Evolutionary conservation across 2,329 filamentous ascomycete species (phyloP).

Genomic region (Verticillium klebahnii): DNA sequence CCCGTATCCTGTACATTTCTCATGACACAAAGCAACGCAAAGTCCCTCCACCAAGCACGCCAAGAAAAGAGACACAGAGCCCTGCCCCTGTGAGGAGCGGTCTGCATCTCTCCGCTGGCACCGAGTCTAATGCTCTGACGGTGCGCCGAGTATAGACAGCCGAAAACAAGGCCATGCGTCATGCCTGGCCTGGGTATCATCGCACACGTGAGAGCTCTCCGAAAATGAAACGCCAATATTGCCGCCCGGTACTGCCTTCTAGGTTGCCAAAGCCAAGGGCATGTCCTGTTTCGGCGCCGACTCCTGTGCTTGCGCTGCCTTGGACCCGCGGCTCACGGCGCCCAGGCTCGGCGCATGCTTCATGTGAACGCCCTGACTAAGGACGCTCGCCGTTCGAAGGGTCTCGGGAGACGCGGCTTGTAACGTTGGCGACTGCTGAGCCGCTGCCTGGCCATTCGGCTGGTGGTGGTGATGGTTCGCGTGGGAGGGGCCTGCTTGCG

Average conservation of each 20-base stretch:
- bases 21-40: neutral
- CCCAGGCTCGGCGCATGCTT: conserved; percentile 4
- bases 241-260: conserved; percentile 7
- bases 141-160: neutral
- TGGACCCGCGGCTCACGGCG: conserved; percentile 9
- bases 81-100: neutral
- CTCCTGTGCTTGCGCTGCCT: conserved; percentile 9
- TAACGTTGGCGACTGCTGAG: conserved; percentile 4
- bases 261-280: conserved; percentile 10
- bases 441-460: conserved; percentile 6
- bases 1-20: neutral
- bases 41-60: neutral
- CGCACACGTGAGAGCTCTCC: neutral
- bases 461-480: neutral
- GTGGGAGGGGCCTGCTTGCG: conserved; percentile 4
- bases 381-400: conserved; percentile 10
- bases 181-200: neutral
- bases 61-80: neutral
- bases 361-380: conserved; percentile 11
- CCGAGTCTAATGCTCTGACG: neutral
- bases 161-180: neutral
- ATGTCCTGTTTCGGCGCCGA: conserved; percentile 12
- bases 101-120: neutral
- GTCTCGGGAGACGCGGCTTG: conserved; percentile 7
- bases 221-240: neutral